phyloP scores from a whole-genome alignment of 1,284 basidiomycete species.

The Malassezia vespertilionis region DNA sequence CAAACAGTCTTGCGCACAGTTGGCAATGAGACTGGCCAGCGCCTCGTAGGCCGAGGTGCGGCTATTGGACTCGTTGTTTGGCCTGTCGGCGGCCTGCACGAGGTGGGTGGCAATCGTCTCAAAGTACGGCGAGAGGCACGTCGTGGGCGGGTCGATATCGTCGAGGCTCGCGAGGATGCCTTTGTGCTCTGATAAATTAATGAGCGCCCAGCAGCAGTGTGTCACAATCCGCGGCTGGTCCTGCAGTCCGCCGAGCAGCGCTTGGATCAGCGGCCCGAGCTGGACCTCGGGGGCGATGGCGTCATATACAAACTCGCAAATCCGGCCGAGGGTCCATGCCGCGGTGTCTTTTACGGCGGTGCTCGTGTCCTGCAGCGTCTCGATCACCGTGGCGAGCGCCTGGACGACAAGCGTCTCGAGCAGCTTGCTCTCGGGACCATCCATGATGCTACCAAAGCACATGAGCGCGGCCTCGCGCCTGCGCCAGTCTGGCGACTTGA shows the following conservation, averaged over 20 bases:
- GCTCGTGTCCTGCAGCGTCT: constrained; percentile 83
- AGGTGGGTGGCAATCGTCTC: constrained; percentile 54
- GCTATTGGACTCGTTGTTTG: constrained; percentile 79
- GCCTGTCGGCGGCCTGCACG: constrained; percentile 51
- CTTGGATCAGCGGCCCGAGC: constrained; percentile 69
- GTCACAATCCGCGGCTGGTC: constrained; percentile 77
- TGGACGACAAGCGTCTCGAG: constrained; percentile 85
- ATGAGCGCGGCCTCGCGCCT: constrained; percentile 92
- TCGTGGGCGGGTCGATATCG: constrained; percentile 54
- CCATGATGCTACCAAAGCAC: constrained; percentile 94
- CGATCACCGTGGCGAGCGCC: constrained; percentile 82
- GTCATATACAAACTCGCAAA: constrained; percentile 77
- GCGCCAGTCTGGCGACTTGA: constrained; percentile 82
- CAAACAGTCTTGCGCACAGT: constrained; percentile 71
- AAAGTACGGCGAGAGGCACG: constrained; percentile 75
- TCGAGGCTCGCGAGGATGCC: constrained; percentile 31
- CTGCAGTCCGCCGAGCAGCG: constrained; percentile 68
- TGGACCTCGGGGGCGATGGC: constrained; percentile 84
- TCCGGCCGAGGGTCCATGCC: constrained; percentile 92
- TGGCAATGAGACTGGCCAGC: constrained; percentile 71
- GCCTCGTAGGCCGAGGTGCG: constrained; percentile 94
- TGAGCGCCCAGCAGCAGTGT: constrained; percentile 92
- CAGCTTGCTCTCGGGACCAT: constrained; percentile 77
- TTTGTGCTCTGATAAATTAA: constrained; percentile 59
- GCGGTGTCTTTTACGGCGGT: constrained; percentile 88